Evolutionary conservation across 139 green algal species (phyloP).

Genomic region (Chlamydomonas schloesseri): DNA sequence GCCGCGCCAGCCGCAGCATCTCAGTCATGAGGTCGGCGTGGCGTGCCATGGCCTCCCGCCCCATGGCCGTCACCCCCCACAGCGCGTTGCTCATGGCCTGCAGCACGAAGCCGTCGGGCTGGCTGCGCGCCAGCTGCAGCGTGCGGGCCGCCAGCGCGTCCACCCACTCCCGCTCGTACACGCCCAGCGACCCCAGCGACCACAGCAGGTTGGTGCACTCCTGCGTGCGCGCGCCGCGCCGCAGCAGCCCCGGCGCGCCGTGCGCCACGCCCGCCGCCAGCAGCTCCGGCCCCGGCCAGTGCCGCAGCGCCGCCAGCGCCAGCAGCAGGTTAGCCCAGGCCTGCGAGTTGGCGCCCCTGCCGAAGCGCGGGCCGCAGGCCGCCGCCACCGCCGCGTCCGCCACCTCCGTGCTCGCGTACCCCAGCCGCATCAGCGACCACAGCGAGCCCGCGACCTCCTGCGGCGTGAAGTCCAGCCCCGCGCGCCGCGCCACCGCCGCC

Average conservation of each 20-base stretch:
- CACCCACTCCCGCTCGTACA: neutral
- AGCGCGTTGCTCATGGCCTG: too few species aligned
- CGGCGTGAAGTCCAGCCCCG: conserved; percentile 28
- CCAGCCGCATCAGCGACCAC: conserved; percentile 49
- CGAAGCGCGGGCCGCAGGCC: neutral
- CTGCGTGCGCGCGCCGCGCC: neutral
- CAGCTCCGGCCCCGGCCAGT: neutral
- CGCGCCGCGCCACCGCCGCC: too few species aligned
- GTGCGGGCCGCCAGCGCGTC: neutral
- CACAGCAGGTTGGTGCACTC: neutral
- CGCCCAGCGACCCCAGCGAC: neutral
- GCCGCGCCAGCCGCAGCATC: too few species aligned
- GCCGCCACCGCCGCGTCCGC: neutral
- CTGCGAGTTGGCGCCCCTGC: neutral
- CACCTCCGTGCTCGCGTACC: neutral
- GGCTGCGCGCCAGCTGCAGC: neutral
- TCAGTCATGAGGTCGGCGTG: too few species aligned
- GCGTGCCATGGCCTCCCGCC: too few species aligned
- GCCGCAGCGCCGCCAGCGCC: neutral
- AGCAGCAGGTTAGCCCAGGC: neutral
- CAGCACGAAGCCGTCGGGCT: neutral
- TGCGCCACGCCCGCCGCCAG: neutral
- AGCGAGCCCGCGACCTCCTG: conserved; percentile 44
- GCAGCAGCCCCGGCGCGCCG: neutral
- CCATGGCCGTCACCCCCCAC: too few species aligned